Percentiles rank a stretch among this genome's conserved stretches.
These are phyloP conservation scores for Chrysosporium queenslandicum DNA, from an alignment of 2,329 filamentous ascomycete species.

Conservation along the genomic window DNA sequence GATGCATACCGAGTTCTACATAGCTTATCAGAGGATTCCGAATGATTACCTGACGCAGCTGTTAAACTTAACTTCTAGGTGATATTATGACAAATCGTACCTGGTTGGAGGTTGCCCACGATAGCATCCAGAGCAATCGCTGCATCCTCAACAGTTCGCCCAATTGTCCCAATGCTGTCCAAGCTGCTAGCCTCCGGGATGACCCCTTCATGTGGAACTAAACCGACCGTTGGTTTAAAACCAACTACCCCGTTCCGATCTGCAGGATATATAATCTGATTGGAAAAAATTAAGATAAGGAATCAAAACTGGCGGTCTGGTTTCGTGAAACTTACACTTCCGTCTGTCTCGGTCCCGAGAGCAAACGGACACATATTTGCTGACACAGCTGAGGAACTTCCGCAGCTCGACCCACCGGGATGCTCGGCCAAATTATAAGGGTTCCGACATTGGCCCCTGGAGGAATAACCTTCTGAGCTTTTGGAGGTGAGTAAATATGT, in stretches of 20 bases:
- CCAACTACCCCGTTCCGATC: constrained; percentile 60
- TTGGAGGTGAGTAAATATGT: not conserved
- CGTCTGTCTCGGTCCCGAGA: constrained; percentile 66
- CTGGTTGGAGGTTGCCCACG: constrained; percentile 48
- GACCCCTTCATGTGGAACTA: constrained; percentile 55
- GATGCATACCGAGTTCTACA: constrained; percentile 38
- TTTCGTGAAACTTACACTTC: constrained; percentile 38
- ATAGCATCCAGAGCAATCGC: constrained; percentile 59
- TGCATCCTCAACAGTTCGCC: constrained; percentile 57
- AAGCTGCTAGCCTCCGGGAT: constrained; percentile 59
- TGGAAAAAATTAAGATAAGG: not conserved
- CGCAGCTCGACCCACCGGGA: constrained; percentile 60
- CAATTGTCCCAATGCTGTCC: constrained; percentile 60
- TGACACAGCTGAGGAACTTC: constrained; percentile 54
- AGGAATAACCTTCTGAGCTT: constrained; percentile 51
- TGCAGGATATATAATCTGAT: constrained; percentile 57
- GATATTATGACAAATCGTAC: not conserved
- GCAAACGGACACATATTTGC: constrained; percentile 55
- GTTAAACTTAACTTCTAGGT: not conserved
- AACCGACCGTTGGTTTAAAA: constrained; percentile 64
- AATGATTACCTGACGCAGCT: not conserved
- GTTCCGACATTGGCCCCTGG: constrained; percentile 52
- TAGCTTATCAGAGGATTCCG: not conserved
- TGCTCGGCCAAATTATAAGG: constrained; percentile 60
- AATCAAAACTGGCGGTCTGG: not conserved